These are phyloP conservation scores for Davidsoniella virescens DNA, from an alignment of 2,329 filamentous ascomycete species.

Conservation along the genomic window DNA sequence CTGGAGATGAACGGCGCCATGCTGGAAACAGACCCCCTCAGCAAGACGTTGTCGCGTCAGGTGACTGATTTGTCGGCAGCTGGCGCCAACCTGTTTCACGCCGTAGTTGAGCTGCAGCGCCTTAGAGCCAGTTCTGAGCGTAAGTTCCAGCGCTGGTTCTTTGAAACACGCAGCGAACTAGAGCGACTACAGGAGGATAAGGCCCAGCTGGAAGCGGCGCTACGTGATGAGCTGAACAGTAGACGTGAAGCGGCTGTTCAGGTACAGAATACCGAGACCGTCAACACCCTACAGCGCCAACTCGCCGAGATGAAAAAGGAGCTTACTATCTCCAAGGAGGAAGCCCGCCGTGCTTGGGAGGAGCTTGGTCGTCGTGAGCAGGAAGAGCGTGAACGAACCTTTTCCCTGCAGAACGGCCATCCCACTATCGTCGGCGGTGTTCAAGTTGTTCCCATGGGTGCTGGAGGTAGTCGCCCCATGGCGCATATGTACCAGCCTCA, in stretches of 20 bases:
- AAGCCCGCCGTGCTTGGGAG: slow-evolving; percentile 91
- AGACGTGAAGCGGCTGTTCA: slow-evolving; percentile 41
- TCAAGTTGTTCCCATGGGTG: slow-evolving; percentile 79
- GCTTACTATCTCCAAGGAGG: slow-evolving; percentile 85
- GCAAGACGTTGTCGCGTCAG: slow-evolving; percentile 77
- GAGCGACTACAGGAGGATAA: slow-evolving; percentile 73
- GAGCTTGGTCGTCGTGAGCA: slow-evolving; percentile 86
- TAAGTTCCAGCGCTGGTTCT: slow-evolving; percentile 98
- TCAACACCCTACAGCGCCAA: slow-evolving; percentile 45
- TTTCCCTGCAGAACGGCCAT: slow-evolving; percentile 71
- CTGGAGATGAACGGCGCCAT: slow-evolving; percentile 83
- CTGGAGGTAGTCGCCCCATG: slow-evolving; percentile 36
- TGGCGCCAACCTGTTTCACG: slow-evolving; percentile 92
- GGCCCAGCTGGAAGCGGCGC: slow-evolving; percentile 56
- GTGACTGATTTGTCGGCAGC: slow-evolving; percentile 95
- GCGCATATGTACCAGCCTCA: slow-evolving; percentile 15
- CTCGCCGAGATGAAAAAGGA: slow-evolving; percentile 87
- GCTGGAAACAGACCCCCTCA: slow-evolving; percentile 64
- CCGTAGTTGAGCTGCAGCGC: slow-evolving; percentile 87
- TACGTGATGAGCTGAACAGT: slow-evolving; percentile 61
- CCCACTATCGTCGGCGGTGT: slow-evolving; percentile 84
- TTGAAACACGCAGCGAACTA: slow-evolving; percentile 77
- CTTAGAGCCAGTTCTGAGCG: slow-evolving; percentile 87
- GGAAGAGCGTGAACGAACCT: slow-evolving; percentile 74
- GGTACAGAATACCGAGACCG: slow-evolving; percentile 12